These are phyloP conservation scores for Centella asiatica DNA, from an alignment of 129 eudicot species.

Conservation along the genomic window DNA sequence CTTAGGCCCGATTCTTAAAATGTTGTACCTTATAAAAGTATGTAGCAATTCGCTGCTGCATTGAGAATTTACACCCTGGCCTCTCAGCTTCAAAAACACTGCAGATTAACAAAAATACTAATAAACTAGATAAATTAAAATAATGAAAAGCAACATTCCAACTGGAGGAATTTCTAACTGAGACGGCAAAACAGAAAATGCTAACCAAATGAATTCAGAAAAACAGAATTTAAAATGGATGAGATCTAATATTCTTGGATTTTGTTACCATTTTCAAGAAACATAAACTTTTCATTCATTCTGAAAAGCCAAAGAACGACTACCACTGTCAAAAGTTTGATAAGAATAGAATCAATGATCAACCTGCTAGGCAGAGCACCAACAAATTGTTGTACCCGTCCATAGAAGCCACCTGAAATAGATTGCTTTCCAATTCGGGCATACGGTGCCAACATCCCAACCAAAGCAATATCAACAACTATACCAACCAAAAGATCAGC, in stretches of 20 bases:
- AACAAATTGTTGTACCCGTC: conserved; percentile 47
- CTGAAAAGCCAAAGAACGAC: neutral
- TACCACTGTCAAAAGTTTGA: neutral
- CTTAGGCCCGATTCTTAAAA: neutral
- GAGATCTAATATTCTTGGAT: no score
- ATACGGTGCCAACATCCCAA: conserved; percentile 90
- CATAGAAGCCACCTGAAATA: conserved; percentile 53
- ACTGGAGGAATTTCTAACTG: conserved; percentile 2
- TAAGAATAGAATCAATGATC: neutral
- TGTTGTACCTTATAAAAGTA: conserved; percentile 79
- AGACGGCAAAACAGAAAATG: no score
- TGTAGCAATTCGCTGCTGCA: conserved; percentile 74
- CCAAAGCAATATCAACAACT: conserved; percentile 90
- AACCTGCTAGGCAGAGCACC: conserved; percentile 94
- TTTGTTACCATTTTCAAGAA: no score
- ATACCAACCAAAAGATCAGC: conserved; percentile 94
- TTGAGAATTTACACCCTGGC: conserved; percentile 78
- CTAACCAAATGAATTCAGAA: no score
- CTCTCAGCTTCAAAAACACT: conserved; percentile 96
- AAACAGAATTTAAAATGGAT: no score
- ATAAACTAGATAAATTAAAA: no score
- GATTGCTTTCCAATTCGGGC: conserved; percentile 77
- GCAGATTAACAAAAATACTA: conserved; percentile 6
- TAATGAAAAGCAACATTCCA: no score
- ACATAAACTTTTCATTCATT: neutral